phyloP scores from a whole-genome alignment of 257 asterid genomes.

The Anisodus acutangulus region DNA sequence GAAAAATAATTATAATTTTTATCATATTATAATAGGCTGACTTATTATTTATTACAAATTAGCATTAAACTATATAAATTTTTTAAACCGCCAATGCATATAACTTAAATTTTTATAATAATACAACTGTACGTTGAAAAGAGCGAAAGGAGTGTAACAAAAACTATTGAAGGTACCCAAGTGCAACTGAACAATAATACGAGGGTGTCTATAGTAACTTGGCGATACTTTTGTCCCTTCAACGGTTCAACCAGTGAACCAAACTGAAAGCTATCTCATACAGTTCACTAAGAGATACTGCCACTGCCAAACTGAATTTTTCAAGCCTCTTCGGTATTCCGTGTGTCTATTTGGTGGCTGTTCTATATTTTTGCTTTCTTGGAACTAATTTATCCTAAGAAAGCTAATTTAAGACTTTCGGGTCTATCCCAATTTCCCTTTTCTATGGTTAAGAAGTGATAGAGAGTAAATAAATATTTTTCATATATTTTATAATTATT shows the following conservation, averaged over 20 bases:
- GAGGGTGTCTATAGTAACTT: not conserved
- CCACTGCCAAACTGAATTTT: not conserved
- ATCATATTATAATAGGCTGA: no score
- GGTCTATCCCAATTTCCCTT: not conserved
- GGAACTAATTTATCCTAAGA: not conserved
- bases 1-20: no score
- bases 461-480: no score
- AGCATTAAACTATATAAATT: no score
- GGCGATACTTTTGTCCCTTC: not conserved
- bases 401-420: conserved; percentile 2
- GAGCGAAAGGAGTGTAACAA: no score
- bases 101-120: no score
- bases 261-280: conserved; percentile 21
- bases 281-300: not conserved
- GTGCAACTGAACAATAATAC: not conserved
- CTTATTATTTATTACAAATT: no score
- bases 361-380: not conserved
- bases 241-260: not conserved
- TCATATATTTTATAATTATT: no score
- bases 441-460: not conserved
- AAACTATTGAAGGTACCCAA: not conserved
- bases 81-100: no score
- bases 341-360: conserved; percentile 3
- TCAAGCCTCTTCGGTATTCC: not conserved
- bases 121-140: no score